A percentile compares a stretch with the other conserved stretches of the same genome.
Conservation (phyloP, 495 filamentous ascomycete species). For the Daldinia decipiens region DNA sequence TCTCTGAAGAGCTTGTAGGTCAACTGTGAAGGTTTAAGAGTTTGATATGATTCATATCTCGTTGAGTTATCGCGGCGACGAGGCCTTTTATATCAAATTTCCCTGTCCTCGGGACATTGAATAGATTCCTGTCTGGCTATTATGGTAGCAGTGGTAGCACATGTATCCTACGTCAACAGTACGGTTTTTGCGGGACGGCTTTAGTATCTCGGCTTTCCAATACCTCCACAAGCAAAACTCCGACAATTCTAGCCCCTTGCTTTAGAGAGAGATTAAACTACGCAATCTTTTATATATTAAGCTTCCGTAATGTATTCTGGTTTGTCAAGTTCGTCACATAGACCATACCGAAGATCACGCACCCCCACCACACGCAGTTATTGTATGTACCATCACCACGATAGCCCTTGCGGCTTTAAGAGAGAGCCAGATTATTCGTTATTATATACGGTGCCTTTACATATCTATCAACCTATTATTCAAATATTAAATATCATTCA, state of each 20-base stretch:
- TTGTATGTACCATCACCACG: background rate
- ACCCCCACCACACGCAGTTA: background rate
- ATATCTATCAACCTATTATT: background rate
- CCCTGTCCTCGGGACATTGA: background rate
- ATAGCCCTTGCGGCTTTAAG: background rate
- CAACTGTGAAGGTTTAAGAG: background rate
- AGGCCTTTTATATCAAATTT: background rate
- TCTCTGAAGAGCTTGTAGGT: background rate
- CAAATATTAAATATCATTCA: background rate
- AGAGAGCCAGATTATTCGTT: background rate
- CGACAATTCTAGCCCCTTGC: background rate
- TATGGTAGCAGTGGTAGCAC: background rate
- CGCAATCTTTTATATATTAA: background rate
- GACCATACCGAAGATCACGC: background rate
- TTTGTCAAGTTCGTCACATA: background rate
- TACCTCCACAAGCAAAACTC: background rate
- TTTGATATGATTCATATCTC: background rate
- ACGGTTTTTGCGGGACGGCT: conserved; percentile 7
- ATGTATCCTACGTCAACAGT: background rate
- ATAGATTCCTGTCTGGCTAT: background rate
- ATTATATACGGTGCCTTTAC: background rate
- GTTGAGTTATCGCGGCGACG: background rate
- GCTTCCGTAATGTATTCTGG: background rate
- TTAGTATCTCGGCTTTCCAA: conserved; percentile 9
- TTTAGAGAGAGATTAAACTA: background rate